phyloP scores from a whole-genome alignment of 1,284 basidiomycete species.

The Ganoderma multipileum region DNA sequence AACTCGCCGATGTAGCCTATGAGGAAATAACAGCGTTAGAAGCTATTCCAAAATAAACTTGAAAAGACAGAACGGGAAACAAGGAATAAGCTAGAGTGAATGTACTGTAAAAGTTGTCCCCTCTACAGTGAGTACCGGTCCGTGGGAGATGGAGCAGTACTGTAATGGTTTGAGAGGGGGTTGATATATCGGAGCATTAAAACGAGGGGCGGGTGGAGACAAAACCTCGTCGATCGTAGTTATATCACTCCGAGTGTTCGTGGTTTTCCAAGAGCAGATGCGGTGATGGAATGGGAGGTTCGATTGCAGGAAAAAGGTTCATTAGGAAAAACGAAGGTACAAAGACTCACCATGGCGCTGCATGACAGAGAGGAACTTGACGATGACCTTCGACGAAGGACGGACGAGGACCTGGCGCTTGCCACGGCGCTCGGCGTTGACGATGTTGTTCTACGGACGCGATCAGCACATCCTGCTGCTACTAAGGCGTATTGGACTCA shows the following conservation, averaged over 20 bases:
- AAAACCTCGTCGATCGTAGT: conserved; percentile 70
- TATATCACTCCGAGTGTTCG: conserved; percentile 69
- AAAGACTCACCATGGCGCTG: conserved; percentile 89
- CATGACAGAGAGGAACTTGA: conserved; percentile 97
- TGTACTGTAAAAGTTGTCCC: conserved; percentile 45
- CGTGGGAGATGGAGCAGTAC: conserved; percentile 50
- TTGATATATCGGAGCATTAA: conserved; percentile 76
- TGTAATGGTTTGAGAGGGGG: conserved; percentile 53
- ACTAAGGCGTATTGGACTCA: conserved; percentile 40
- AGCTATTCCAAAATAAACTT: conserved; percentile 13
- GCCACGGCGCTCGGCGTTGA: conserved; percentile 97
- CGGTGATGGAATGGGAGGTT: conserved; percentile 6
- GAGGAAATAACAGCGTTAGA: conserved; percentile 25
- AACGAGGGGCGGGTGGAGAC: conserved; percentile 67
- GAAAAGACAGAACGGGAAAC: conserved; percentile 7
- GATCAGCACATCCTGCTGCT: conserved; percentile 1
- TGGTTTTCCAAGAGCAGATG: neutral
- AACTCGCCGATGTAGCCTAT: conserved; percentile 99
- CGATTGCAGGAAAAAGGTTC: conserved; percentile 20
- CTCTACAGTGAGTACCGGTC: conserved; percentile 62
- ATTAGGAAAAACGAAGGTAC: conserved; percentile 7
- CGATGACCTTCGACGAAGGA: conserved; percentile 94
- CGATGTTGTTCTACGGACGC: conserved; percentile 83
- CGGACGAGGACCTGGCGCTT: conserved; percentile 98
- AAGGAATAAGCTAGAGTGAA: conserved; percentile 29